A percentile compares a stretch with the other conserved stretches of the same genome.
phyloP scores from a whole-genome alignment of 202 grass and related monocot genomes.

The Setaria viridis region DNA sequence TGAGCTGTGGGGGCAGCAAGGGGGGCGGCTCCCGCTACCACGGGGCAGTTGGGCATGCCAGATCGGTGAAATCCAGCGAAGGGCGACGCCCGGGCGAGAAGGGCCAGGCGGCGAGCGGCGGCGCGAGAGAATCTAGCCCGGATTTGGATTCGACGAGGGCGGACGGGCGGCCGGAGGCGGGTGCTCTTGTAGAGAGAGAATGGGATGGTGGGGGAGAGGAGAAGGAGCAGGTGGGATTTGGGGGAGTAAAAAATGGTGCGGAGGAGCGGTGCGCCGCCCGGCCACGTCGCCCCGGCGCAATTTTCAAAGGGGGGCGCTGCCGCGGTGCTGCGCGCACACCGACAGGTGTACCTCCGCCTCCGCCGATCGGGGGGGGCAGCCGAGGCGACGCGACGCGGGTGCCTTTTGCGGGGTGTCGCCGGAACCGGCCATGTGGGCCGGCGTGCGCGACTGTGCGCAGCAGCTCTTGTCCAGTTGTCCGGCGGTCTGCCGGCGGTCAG shows the following conservation, averaged over 20 bases:
- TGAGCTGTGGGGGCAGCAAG: background rate
- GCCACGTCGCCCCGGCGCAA: slow-evolving; percentile 58
- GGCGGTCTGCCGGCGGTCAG: background rate
- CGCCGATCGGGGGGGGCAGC: slow-evolving; percentile 35
- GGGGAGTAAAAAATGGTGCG: slow-evolving; percentile 50
- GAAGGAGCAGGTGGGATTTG: background rate
- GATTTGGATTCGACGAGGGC: slow-evolving; percentile 34
- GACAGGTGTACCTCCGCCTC: slow-evolving; percentile 48
- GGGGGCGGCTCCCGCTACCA: slow-evolving; percentile 8
- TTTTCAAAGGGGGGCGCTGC: slow-evolving; percentile 36
- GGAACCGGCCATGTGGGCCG: slow-evolving; percentile 38
- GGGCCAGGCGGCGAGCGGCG: background rate
- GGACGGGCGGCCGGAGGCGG: slow-evolving; percentile 16
- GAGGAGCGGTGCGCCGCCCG: slow-evolving; percentile 44
- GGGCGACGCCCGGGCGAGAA: background rate
- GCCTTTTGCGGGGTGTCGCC: slow-evolving; percentile 40
- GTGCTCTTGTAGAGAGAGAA: slow-evolving; percentile 42
- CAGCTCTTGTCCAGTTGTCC: slow-evolving; percentile 20
- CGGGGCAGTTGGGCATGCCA: too few species aligned
- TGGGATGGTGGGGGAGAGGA: background rate
- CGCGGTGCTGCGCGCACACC: slow-evolving; percentile 51
- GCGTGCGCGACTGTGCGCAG: slow-evolving; percentile 18
- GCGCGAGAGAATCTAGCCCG: slow-evolving; percentile 12
- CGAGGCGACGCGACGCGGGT: background rate
- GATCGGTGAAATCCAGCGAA: slow-evolving; percentile 32